Percentiles rank a stretch among this genome's conserved stretches.
Evolutionary conservation across 768 basidiomycete species (phyloP).

Genomic region (Mycena sanguinolenta): DNA sequence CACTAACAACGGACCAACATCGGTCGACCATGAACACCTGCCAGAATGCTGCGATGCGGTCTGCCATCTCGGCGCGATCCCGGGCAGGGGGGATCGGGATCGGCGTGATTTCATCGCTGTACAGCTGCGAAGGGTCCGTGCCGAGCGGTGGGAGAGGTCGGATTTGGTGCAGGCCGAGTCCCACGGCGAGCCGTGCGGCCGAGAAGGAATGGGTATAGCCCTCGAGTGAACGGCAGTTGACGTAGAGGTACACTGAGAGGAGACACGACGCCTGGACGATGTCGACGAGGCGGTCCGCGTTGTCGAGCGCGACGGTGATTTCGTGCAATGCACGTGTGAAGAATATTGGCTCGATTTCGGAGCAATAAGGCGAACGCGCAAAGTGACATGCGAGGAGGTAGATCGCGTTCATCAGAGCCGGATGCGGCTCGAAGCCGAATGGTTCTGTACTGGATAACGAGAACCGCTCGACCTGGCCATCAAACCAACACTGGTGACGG

Average conservation of each 20-base stretch:
- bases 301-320: constrained; percentile 67
- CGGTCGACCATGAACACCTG: constrained; percentile 74
- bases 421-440: constrained; percentile 58
- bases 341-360: constrained; percentile 61
- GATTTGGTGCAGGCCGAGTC: constrained; percentile 71
- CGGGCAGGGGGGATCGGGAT: constrained; percentile 50
- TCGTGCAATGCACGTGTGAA: constrained; percentile 63
- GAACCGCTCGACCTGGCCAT: constrained; percentile 62
- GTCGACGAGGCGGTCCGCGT: constrained; percentile 68
- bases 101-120: constrained; percentile 36
- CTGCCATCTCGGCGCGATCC: constrained; percentile 58
- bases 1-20: constrained; percentile 69
- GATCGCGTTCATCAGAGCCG: constrained; percentile 72
- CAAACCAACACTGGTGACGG: constrained; percentile 71
- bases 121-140: constrained; percentile 37
- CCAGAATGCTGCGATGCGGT: constrained; percentile 70
- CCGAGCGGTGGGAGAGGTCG: constrained; percentile 42
- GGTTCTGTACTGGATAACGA: constrained; percentile 48
- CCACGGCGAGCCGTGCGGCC: constrained; percentile 72
- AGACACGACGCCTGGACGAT: constrained; percentile 72
- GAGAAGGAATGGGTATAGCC: constrained; percentile 73
- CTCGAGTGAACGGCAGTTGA: constrained; percentile 67
- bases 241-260: constrained; percentile 71
- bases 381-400: constrained; percentile 73
- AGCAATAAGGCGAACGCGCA: constrained; percentile 54